Base-by-base conservation (phyloP, 2,329 filamentous ascomycete species). In the Hypocrella siamensis region DNA sequence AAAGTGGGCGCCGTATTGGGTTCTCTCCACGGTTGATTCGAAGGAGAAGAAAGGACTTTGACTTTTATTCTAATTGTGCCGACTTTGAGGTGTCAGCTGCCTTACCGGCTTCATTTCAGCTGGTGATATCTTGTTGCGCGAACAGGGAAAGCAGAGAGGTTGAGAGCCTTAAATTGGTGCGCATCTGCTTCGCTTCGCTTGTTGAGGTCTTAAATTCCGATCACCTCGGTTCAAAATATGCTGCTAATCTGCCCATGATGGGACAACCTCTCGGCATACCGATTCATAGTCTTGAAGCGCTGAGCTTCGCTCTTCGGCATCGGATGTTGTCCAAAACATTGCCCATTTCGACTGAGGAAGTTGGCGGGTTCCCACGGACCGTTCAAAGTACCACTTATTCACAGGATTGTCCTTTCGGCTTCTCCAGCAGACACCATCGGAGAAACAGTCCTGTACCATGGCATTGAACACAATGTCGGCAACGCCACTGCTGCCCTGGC, bases 351-450 rank as follows among this genome's bases (percentile, higher is more conserved):
- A 81, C n/a, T 70, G 74, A 1, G 69, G 65, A 24, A 98, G 58
- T 57, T 92, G 90, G 67, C 77, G 80, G 3, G 77, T 86, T 0
- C 90, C 90, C 30, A 70, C 61, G 3, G 82, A 83, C 30, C 90
- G 68, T 56, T 98, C 90, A 56, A 96, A 94, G 53, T 98, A 98
- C 90, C 90, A 98, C 51, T 94, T 94, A 50, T 98, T 98, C 4
- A 98, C 90, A 0, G 86, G 88, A 48, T 98, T 96, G 49, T 86
- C 74, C 47, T 79, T 79, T 31, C 90, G 66, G 49, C 82, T 92
- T 35, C 86, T 67, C 90, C 90, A 98, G 47, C 86, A 92, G 2
- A 96, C 81, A 1, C 90, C 90, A 3, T 72, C 57, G 0, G 86
- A 86, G 42, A 96, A 92, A 45, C 86, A 93, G 15, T 78, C 75